These are phyloP conservation scores for Albugo candida DNA, from an alignment of 352 stramenopile genomes.

Conservation along the genomic window DNA sequence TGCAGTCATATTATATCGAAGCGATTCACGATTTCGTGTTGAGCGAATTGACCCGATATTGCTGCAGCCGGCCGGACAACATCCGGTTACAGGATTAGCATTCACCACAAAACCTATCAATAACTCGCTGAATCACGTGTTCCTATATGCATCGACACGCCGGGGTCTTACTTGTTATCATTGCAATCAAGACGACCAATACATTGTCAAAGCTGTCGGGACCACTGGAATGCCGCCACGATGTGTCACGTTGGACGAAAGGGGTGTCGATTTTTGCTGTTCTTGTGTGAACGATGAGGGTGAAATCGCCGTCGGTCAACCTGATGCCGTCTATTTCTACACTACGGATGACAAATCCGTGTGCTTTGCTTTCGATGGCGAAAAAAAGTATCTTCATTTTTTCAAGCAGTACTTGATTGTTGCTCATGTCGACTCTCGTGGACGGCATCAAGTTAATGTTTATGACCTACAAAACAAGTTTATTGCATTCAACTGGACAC, in stretches of 20 bases:
- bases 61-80: conserved; percentile 60
- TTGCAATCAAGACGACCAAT: conserved; percentile 61
- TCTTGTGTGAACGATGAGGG: conserved; percentile 71
- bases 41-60: conserved; percentile 46
- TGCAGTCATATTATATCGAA: conserved; percentile 65
- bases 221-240: conserved; percentile 34
- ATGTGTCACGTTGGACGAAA: conserved; percentile 61
- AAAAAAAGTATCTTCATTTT: conserved; percentile 73
- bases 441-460: conserved; percentile 73
- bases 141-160: conserved; percentile 58
- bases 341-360: conserved; percentile 70
- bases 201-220: conserved; percentile 34
- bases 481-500: conserved; percentile 81
- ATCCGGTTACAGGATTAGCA: conserved; percentile 48
- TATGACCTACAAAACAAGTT: conserved; percentile 88
- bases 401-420: conserved; percentile 80
- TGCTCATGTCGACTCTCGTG: conserved; percentile 58
- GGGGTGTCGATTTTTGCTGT: conserved; percentile 61
- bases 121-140: conserved; percentile 36
- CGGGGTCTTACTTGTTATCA: conserved; percentile 72
- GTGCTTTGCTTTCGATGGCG: conserved; percentile 77
- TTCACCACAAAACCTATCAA: conserved; percentile 66
- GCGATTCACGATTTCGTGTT: conserved; percentile 39
- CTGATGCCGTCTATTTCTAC: conserved; percentile 80
- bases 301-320: conserved; percentile 65